Conservation (phyloP, 192 early-diverging fungal genomes). For the Mortierella hygrophila region DNA sequence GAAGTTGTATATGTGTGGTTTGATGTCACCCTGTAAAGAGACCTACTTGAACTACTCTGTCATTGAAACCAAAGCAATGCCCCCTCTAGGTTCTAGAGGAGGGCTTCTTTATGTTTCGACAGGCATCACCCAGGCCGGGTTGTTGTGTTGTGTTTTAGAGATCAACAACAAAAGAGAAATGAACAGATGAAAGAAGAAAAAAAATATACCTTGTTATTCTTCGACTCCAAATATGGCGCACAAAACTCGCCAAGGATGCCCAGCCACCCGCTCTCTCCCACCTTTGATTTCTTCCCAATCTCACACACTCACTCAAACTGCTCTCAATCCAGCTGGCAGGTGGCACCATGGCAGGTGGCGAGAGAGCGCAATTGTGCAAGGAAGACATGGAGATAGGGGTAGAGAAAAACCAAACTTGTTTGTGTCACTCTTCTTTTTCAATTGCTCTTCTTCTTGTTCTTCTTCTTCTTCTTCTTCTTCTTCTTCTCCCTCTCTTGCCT, state of each 20-base stretch:
- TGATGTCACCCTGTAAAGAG: not conserved
- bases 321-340: too few relatives aligned
- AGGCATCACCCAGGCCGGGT: slow-evolving; percentile 8
- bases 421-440: too few relatives aligned
- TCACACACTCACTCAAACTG: too few relatives aligned
- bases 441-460: too few relatives aligned
- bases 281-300: too few relatives aligned
- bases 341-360: too few relatives aligned
- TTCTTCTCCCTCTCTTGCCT: too few relatives aligned
- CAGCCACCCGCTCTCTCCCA: not conserved
- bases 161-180: not conserved
- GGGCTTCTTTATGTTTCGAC: not conserved
- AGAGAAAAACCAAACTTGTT: too few relatives aligned
- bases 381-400: too few relatives aligned
- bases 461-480: too few relatives aligned
- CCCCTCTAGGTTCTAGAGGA: not conserved
- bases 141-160: not conserved
- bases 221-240: not conserved
- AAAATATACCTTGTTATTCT: not conserved
- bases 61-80: not conserved
- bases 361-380: too few relatives aligned
- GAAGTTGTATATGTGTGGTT: not conserved
- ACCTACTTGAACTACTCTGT: slow-evolving; percentile 2
- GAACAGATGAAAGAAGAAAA: not conserved
- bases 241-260: not conserved